Percentiles rank a stretch among this genome's conserved stretches.
Evolutionary conservation across 495 filamentous ascomycete species (phyloP).

Genomic region (Penicillium canescens): DNA sequence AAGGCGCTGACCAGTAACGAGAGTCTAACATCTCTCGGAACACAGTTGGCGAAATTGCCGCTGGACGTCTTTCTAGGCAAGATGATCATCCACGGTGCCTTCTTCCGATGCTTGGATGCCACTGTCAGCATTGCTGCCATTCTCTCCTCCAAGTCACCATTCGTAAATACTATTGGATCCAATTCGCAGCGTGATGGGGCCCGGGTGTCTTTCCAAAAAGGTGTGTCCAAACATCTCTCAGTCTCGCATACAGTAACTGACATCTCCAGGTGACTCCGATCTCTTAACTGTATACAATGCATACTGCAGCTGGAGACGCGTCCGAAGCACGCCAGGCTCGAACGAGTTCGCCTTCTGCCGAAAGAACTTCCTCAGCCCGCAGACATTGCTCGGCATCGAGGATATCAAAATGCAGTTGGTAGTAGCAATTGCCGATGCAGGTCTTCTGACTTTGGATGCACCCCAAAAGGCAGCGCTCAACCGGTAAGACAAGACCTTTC

Average conservation of each 20-base stretch:
- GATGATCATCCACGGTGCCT: slow-evolving; percentile 76
- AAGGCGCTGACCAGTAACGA: slow-evolving; percentile 80
- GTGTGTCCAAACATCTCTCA: slow-evolving; percentile 21
- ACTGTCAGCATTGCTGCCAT: slow-evolving; percentile 88
- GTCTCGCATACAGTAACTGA: slow-evolving; percentile 12
- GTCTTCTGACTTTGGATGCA: slow-evolving; percentile 70
- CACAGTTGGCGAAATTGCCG: slow-evolving; percentile 83
- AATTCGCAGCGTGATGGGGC: slow-evolving; percentile 76
- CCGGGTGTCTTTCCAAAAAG: slow-evolving; percentile 72
- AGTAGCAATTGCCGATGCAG: slow-evolving; percentile 76
- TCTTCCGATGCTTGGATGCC: slow-evolving; percentile 90
- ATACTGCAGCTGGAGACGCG: slow-evolving; percentile 81
- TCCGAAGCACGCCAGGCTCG: slow-evolving; percentile 62
- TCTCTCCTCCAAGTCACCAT: slow-evolving; percentile 91
- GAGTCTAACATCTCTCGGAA: slow-evolving; percentile 81
- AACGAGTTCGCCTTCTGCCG: slow-evolving; percentile 85
- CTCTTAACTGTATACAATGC: slow-evolving; percentile 91
- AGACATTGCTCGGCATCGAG: slow-evolving; percentile 86
- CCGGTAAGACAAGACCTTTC: slow-evolving; percentile 30
- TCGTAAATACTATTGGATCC: slow-evolving; percentile 80
- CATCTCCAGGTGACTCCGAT: slow-evolving; percentile 73
- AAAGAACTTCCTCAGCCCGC: slow-evolving; percentile 83
- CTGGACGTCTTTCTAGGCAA: slow-evolving; percentile 95
- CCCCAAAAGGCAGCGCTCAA: slow-evolving; percentile 67
- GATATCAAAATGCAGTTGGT: slow-evolving; percentile 91